Evolutionary conservation across 345 rosid species (phyloP), one percentile per base, ranked within the genome.

Genomic region (Syzygium jambos): DNA sequence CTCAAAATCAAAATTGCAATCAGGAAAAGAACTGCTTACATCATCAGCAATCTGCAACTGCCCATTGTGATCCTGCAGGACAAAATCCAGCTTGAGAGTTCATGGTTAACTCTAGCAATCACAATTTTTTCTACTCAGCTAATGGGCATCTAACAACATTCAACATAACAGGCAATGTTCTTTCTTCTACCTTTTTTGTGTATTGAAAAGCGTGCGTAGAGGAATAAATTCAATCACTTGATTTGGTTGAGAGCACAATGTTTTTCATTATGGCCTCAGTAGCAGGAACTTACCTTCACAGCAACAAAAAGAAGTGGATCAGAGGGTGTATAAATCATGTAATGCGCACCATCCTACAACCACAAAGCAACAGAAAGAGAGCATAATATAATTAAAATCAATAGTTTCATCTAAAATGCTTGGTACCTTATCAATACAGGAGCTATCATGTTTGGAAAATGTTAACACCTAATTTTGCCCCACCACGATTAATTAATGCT

Each of bases 271-370:
- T 85, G 43, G 34, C 84, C n/a, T n/a, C 30, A 53, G 61, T 61
- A 87, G 51, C 21, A 43, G 73, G 51, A n/a, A 85, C 89, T 80
- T 92, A 94, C 99, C 98, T 94, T 96, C 54, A 94, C 92, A 77
- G 96, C 99, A 90, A 96, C 97, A 87, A 97, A 97, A 52, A 95
- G 95, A 92, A 95, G 95, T 38, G 99, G 98, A 91, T 95, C 96
- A 2, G 92, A 90, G 61, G 94, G 94, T 53, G 99, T 97, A 90
- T 96, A 97, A 41, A 96, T 94, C 98, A 96, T 97, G 92, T 93
- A 97, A 93, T 97, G 98, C 80, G 95, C 91, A 87, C 98, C 98
- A 91, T 96, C 98, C 99, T 97, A 96, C 87, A 90, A 77, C 41
- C 57, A 82, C 84, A 89, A 68, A 80, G 87, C 52, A 85, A 21